A percentile compares a stretch with the other conserved stretches of the same genome.
Evolutionary conservation across 2,329 filamentous ascomycete genomes (phyloP).

Genomic region (Malbranchea cinnamomea): DNA sequence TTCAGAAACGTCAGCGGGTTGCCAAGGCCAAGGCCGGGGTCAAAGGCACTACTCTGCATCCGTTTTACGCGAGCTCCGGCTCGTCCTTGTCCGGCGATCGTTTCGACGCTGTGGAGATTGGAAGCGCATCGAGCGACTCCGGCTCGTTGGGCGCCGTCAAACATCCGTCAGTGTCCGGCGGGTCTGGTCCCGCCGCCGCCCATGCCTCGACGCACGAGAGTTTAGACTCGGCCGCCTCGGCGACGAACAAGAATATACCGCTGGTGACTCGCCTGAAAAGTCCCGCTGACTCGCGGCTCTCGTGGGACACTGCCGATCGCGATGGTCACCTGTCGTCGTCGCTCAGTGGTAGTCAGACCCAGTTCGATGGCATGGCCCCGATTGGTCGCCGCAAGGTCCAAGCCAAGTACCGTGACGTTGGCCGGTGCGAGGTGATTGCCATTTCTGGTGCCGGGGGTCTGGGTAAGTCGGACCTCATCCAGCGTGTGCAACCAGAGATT

Average conservation of each 20-base stretch:
- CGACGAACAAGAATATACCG: slow-evolving; percentile 17
- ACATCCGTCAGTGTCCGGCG: slow-evolving; percentile 22
- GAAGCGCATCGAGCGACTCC: slow-evolving; percentile 42
- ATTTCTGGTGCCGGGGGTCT: slow-evolving; percentile 42
- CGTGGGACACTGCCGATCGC: slow-evolving; percentile 23
- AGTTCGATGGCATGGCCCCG: slow-evolving; percentile 8
- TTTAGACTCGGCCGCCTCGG: slow-evolving; percentile 20
- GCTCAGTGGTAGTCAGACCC: slow-evolving; percentile 1
- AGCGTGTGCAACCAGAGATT: slow-evolving; percentile 41
- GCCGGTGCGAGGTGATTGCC: slow-evolving; percentile 45
- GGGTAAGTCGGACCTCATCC: slow-evolving; percentile 46
- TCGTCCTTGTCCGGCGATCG: slow-evolving; percentile 39
- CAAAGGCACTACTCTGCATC: slow-evolving; percentile 22
- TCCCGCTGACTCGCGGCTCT: slow-evolving; percentile 23
- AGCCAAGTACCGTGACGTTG: slow-evolving; percentile 36
- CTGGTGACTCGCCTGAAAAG: slow-evolving; percentile 20
- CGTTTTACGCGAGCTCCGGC: slow-evolving; percentile 35
- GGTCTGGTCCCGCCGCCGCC: slow-evolving; percentile 9
- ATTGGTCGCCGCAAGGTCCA: slow-evolving; percentile 26
- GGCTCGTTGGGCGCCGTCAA: slow-evolving; percentile 28
- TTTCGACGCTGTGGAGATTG: slow-evolving; percentile 32
- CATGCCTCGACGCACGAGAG: slow-evolving; percentile 21
- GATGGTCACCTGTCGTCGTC: slow-evolving; percentile 12
- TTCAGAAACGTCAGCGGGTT: slow-evolving; percentile 48
- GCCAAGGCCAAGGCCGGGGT: slow-evolving; percentile 18